These are phyloP conservation scores for Akanthomyces uredinophilus DNA, from an alignment of 2,329 filamentous ascomycete genomes.

Conservation along the genomic window DNA sequence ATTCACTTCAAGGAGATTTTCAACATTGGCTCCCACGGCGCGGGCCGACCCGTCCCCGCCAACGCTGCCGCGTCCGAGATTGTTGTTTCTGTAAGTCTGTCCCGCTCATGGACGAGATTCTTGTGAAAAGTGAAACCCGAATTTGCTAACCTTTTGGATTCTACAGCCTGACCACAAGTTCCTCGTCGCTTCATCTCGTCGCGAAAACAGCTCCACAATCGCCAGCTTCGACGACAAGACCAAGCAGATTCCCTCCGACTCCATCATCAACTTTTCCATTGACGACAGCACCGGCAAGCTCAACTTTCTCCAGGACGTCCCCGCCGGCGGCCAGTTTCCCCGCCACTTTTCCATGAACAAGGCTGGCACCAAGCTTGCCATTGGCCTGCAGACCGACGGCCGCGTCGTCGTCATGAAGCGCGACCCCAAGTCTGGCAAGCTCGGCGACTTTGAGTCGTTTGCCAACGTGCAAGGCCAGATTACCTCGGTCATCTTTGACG, in stretches of 20 bases:
- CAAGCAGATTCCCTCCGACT: constrained; percentile 51
- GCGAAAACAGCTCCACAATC: constrained; percentile 49
- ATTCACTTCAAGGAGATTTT: constrained; percentile 44
- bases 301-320: constrained; percentile 49
- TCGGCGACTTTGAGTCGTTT: constrained; percentile 43
- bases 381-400: constrained; percentile 58
- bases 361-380: constrained; percentile 58
- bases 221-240: constrained; percentile 37
- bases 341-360: constrained; percentile 64
- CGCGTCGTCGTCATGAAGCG: constrained; percentile 58
- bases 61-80: constrained; percentile 51
- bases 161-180: constrained; percentile 54
- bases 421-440: constrained; percentile 52
- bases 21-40: constrained; percentile 43
- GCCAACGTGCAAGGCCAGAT: constrained; percentile 39
- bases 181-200: constrained; percentile 63
- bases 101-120: too few species aligned
- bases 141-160: too few species aligned
- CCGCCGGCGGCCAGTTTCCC: constrained; percentile 60
- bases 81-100: constrained; percentile 48
- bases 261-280: constrained; percentile 59
- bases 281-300: constrained; percentile 49
- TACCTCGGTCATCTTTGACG: constrained; percentile 44
- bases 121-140: neutral
- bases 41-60: constrained; percentile 33